Evolutionary conservation across 2,329 filamentous ascomycete genomes (phyloP), one percentile per base, ranked within the genome.

Genomic region (Canariomyces notabilis): DNA sequence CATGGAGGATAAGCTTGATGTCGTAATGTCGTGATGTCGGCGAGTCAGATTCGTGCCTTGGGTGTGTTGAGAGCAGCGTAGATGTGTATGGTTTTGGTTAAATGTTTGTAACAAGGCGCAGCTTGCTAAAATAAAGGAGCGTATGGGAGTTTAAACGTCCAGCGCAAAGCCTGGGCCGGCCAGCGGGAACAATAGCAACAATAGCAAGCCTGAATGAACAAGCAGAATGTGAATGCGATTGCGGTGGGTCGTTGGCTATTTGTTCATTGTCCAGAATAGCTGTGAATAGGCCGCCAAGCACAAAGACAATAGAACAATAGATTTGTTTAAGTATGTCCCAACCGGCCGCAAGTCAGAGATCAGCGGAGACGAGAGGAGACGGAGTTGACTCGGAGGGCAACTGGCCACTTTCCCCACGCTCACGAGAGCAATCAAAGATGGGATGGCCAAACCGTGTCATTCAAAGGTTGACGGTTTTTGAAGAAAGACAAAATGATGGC

Each of bases 121-220:
- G 36, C 7, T 3, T 37, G 20, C 20, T 23, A 37, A n/a, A 37
- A 21, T 15, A 12, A 14, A 6, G 9, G 19, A 23, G 20, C 5
- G 29, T 16, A 39, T 20, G 11, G 14, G 11, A 37, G 35, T 15
- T 19, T n/a, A n/a, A 37, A 31, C 46, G 20, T 23, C 37, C 38
- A 16, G 38, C 26, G 42, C 22, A 39, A 19, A 29, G 9, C 26
- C 37, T 35, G 44, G 37, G 34, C 11, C 26, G 32, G 37, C 42
- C 42, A 19, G 32, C 22, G 18, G 29, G 34, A 49, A 49, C 42
- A 49, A 49, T 42, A 43, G 8, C 18, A 26, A 37, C 26, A 36
- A 29, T 20, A 16, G 43, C 29, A 20, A 33, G 29, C 20, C 14
- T 37, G 35, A 43, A 37, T 14, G 20, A 19, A 16, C 5, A 6